Base-by-base conservation (phyloP, 2,329 filamentous ascomycete genomes). In the Aspergillus pseudoglaucus region DNA sequence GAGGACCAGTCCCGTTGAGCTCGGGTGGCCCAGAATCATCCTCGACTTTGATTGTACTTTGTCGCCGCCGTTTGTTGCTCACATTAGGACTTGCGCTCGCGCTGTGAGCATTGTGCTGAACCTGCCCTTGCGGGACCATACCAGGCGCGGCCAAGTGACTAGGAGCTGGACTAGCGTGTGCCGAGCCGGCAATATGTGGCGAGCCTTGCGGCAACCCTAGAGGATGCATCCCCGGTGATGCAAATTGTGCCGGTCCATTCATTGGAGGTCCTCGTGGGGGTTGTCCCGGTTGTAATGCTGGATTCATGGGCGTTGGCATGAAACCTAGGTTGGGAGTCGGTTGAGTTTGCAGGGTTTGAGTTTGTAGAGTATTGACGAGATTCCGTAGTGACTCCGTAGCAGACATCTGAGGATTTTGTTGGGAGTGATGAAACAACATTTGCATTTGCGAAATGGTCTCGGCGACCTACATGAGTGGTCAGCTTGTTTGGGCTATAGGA, bases 401-500 rank as follows among this genome's bases (percentile, higher is more conserved):
- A 23, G 73, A 73, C 47, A 82, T 60, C 17, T 75, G 70, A 4
- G 71, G 70, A 54, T 80, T 72, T 43, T 75, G 70, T 48, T 79
- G 73, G 20, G 78, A 78, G 54, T 76, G 80, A 44, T 73, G 71
- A 68, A 84, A 82, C 30, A 84, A 65, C 49, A 76, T 73, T 48
- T 76, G 76, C 82, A 85, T 85, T 54, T 78, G 74, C 46, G 79
- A 81, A 62, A 85, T 78, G 25, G 81, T 83, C 64, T 85, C 83
- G 50, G 78, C 79, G 51, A 84, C 75, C 81, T 84, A 57, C 6
- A 52, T 1, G 38, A 32, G 9, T 39, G 37, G 37, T 18, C 33
- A 35, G 14, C 30, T 9, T 3, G 8, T 35, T 17, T 9, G 14
- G 33, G 15, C 6, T 17, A 35, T n/a, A 9, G 30, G 6, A 12